phyloP scores from a whole-genome alignment of 257 asterid genomes.

The Ophiorrhiza pumila region DNA sequence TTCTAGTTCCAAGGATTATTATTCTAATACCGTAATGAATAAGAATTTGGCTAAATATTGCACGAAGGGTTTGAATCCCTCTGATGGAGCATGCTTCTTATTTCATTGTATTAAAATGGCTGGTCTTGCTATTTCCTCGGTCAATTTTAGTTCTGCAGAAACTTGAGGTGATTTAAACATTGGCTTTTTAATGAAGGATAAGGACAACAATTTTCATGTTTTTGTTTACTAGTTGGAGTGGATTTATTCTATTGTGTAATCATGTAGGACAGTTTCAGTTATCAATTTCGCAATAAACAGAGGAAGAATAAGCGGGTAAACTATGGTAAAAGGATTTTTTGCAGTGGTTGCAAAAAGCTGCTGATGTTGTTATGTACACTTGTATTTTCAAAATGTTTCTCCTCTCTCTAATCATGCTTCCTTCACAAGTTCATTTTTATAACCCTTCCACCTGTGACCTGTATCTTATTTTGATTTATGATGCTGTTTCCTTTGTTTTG shows the following conservation, averaged over 20 bases:
- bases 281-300: background rate
- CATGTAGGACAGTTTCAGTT: too few relatives aligned
- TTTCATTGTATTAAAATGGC: background rate
- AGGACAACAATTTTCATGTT: background rate
- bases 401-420: background rate
- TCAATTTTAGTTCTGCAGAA: too few relatives aligned
- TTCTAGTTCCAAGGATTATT: background rate
- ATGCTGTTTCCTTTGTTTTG: background rate
- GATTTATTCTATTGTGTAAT: background rate
- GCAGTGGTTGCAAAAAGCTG: background rate
- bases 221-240: background rate
- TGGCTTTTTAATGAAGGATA: background rate
- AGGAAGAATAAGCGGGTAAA: background rate
- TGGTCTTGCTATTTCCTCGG: background rate
- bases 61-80: background rate
- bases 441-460: background rate
- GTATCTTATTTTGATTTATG: background rate
- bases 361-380: background rate
- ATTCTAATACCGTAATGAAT: too few relatives aligned
- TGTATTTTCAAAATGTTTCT: background rate
- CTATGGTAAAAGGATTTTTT: background rate
- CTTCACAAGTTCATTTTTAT: background rate
- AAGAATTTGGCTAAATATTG: background rate
- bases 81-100: background rate
- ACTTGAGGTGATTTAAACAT: background rate